Base-by-base conservation (phyloP, 164 flowering plant genomes). In the Warburgia ugandensis region DNA sequence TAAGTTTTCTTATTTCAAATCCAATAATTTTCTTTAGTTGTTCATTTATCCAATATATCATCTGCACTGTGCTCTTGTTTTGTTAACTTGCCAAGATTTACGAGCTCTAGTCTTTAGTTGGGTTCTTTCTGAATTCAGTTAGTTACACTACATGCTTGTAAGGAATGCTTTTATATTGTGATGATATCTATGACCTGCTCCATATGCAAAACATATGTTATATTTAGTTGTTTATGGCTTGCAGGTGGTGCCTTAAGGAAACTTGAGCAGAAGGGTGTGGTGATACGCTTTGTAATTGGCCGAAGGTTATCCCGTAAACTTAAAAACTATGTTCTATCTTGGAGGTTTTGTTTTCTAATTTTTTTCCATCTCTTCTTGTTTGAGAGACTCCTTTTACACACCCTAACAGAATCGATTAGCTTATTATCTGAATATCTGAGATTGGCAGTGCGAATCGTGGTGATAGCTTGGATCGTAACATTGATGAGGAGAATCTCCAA, bases 221-320 rank as follows among this genome's bases (percentile, higher is more conserved):
- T 22, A 11, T 42, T 42, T 3, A 25, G 25, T 26, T 41, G 19
- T 32, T 50, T 52, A 45, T 52, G 60, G 26, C 14, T 55, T 67
- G 57, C 68, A 89, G 99, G 79, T 67, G 94, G 81, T 63, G 86
- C 86, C 14, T 67, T 94, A 33, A 74, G 43, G 60, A 83, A 83
- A 53, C 88, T 94, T 29, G 95, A 89, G 74, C 96, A 84, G 53
- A 84, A 73, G 67, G 97, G 99, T 65, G 79, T 89, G 11, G 60
- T 89, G 52, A 79, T 94, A 38, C 96, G 97, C 39, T 94, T 94
- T 76, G 95, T 94, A 45, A 78, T 94, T 80, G 99, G 99, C 59
- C 86, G 99, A 66, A 92, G 99, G 99, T 92, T 58, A 51, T 50
- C 48, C 46, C 48, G 3, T 32, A 30, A 35, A 53, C 75, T 65